A percentile compares a stretch with the other conserved stretches of the same genome.
Conservation (phyloP, 805 yeast species). For the Blastobotrys chiropterorum region DNA sequence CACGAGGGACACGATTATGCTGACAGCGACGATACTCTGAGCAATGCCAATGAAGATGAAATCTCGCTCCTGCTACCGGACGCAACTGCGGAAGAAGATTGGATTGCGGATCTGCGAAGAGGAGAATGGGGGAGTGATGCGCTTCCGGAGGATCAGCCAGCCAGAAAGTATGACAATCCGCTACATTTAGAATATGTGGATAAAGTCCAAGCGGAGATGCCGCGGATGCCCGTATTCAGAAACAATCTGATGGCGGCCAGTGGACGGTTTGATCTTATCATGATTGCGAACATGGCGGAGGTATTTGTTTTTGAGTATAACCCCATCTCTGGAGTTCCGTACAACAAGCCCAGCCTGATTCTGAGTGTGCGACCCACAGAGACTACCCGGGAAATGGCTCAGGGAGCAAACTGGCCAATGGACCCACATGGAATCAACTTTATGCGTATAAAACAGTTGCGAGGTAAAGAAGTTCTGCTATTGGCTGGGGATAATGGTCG, state of each 20-base stretch:
- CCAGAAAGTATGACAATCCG: background rate
- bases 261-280: slow-evolving; percentile 3
- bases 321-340: slow-evolving; percentile 22
- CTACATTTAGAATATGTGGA: background rate
- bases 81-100: background rate
- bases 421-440: slow-evolving; percentile 54
- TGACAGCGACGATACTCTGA: background rate
- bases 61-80: background rate
- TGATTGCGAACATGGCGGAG: slow-evolving; percentile 6
- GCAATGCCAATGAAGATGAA: background rate
- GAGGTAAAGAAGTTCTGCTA: slow-evolving; percentile 39
- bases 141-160: slow-evolving; percentile 1
- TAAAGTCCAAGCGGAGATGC: background rate
- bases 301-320: slow-evolving; percentile 5
- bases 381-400: slow-evolving; percentile 38
- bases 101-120: background rate
- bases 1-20: background rate
- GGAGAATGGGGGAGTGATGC: background rate
- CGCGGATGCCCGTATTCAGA: background rate
- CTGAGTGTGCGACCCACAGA: slow-evolving; percentile 39
- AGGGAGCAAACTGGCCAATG: slow-evolving; percentile 45
- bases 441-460: slow-evolving; percentile 36
- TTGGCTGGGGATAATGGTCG: slow-evolving; percentile 54
- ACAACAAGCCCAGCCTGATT: slow-evolving; percentile 23
- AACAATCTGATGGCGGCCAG: slow-evolving; percentile 14